Evolutionary conservation across 169 alveolate genomes (phyloP).

Genomic region (Amoebophrya sp.): DNA sequence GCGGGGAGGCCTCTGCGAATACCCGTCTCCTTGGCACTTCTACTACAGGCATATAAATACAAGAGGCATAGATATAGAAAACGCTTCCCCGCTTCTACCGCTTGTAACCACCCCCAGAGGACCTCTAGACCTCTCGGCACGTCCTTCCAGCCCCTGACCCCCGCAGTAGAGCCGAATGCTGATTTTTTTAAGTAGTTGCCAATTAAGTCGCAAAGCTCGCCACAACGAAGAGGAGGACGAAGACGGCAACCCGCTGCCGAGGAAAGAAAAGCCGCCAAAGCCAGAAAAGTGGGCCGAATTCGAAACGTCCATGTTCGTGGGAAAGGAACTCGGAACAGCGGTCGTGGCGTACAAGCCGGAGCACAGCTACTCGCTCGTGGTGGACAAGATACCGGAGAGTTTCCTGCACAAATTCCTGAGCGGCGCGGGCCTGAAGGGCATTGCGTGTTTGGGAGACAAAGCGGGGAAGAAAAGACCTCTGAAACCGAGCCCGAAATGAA

Average conservation of each 20-base stretch:
- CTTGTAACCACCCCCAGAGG: too few species aligned
- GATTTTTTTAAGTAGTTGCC: too few species aligned
- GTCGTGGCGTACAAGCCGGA: not conserved
- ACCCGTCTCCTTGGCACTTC: too few species aligned
- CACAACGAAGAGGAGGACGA: constrained; percentile 4
- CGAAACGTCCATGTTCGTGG: not conserved
- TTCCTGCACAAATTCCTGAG: not conserved
- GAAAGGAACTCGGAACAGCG: not conserved
- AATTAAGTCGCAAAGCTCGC: too few species aligned
- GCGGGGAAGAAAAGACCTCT: not conserved
- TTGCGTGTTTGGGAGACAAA: not conserved
- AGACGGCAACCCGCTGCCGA: not conserved
- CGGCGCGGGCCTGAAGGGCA: not conserved
- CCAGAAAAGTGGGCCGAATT: not conserved
- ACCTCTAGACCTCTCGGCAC: too few species aligned
- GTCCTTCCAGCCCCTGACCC: too few species aligned
- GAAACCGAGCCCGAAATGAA: too few species aligned
- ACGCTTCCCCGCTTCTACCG: too few species aligned
- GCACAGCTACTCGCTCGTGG: not conserved
- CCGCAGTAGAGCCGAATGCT: too few species aligned
- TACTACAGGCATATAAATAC: too few species aligned
- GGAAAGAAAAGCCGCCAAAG: not conserved
- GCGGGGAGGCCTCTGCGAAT: too few species aligned
- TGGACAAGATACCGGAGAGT: not conserved
- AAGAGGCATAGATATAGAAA: too few species aligned